Evolutionary conservation across 495 filamentous ascomycete species (phyloP).

Genomic region (Penicillium daleae): DNA sequence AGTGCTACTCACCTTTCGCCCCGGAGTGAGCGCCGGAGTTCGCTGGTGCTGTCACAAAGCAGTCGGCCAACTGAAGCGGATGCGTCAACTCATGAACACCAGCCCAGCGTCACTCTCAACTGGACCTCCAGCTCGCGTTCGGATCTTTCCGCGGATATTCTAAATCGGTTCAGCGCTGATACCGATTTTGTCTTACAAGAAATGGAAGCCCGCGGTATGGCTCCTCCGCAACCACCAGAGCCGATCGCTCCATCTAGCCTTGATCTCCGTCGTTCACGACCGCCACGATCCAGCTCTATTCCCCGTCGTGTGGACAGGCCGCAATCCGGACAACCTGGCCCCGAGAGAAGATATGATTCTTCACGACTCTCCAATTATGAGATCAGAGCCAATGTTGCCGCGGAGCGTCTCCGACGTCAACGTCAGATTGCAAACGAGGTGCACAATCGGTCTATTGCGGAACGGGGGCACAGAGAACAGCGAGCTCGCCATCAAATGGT

Average conservation of each 20-base stretch:
- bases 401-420: conserved; percentile 48
- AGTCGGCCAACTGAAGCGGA: conserved; percentile 28
- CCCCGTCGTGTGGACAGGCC: conserved; percentile 37
- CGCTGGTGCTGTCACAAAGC: conserved; percentile 50
- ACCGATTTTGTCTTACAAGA: conserved; percentile 18
- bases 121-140: conserved; percentile 43
- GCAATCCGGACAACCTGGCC: conserved; percentile 17
- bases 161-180: conserved; percentile 19
- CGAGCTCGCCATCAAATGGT: conserved; percentile 40
- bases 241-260: conserved; percentile 8
- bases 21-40: conserved; percentile 47
- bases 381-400: conserved; percentile 45
- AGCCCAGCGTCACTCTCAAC: conserved; percentile 40
- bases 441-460: conserved; percentile 34
- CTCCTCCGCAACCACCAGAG: conserved; percentile 14
- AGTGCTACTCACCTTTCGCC: conserved; percentile 16
- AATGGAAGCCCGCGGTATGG: conserved; percentile 3
- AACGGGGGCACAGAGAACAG: conserved; percentile 30
- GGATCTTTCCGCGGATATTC: conserved; percentile 34
- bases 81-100: conserved; percentile 34
- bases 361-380: conserved; percentile 39
- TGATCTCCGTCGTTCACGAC: conserved; percentile 24
- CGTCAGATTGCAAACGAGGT: conserved; percentile 45
- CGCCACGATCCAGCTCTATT: conserved; percentile 41
- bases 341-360: conserved; percentile 36